phyloP scores from a whole-genome alignment of 2,329 filamentous ascomycete genomes.

The Aureobasidium sp. region DNA sequence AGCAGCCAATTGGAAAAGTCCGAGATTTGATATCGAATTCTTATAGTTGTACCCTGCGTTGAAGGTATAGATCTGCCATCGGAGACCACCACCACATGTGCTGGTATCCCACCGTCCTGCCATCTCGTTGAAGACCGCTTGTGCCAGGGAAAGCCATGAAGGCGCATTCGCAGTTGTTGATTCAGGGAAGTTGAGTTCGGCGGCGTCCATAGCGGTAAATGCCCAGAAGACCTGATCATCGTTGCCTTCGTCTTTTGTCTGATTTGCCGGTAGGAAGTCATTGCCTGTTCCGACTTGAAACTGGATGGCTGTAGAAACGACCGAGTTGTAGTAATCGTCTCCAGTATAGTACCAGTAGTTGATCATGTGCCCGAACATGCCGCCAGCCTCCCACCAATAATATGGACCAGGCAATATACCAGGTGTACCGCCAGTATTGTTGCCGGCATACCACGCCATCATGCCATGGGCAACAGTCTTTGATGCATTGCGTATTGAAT shows the following conservation, averaged over 20 bases:
- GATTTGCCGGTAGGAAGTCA: conserved; percentile 36
- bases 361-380: conserved; percentile 24
- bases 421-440: conserved; percentile 23
- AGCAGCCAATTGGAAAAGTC: conserved; percentile 75
- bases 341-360: conserved; percentile 43
- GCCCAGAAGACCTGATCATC: conserved; percentile 72
- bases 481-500: conserved; percentile 30
- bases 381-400: conserved; percentile 44
- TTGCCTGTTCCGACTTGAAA: conserved; percentile 35
- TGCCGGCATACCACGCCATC: conserved; percentile 31
- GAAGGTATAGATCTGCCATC: conserved; percentile 76
- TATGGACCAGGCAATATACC: conserved; percentile 32
- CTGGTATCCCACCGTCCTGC: conserved; percentile 60
- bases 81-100: conserved; percentile 65
- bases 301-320: conserved; percentile 37
- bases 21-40: conserved; percentile 72
- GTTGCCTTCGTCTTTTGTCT: conserved; percentile 36
- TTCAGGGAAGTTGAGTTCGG: conserved; percentile 65
- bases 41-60: conserved; percentile 80
- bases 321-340: conserved; percentile 37
- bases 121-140: conserved; percentile 76
- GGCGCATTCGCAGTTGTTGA: conserved; percentile 52
- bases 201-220: conserved; percentile 71
- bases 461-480: conserved; percentile 27
- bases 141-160: conserved; percentile 69